Percentiles rank a stretch among this genome's conserved stretches.
Conservation (phyloP, 768 basidiomycete species). For the Lepiota subincarnata region DNA sequence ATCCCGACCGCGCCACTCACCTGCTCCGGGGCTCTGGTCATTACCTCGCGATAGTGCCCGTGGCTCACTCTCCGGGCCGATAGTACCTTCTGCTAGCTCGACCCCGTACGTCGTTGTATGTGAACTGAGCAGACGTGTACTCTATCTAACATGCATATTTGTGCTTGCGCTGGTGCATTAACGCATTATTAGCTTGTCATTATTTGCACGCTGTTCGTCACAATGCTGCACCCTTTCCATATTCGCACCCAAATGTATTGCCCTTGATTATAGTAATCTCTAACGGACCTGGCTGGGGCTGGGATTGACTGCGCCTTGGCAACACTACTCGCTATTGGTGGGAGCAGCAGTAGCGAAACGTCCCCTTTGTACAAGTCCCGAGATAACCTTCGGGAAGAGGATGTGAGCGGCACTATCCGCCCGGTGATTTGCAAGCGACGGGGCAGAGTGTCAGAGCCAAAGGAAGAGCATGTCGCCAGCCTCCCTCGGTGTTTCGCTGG, state of each 20-base stretch:
- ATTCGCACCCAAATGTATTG: no score
- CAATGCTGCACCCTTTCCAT: background rate
- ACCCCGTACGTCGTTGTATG: background rate
- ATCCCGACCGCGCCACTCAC: background rate
- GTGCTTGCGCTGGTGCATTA: background rate
- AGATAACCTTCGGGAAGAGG: background rate
- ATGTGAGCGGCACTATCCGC: background rate
- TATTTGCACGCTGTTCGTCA: background rate
- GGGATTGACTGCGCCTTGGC: no score
- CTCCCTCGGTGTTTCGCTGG: constrained; percentile 1
- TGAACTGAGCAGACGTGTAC: background rate
- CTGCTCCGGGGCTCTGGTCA: background rate
- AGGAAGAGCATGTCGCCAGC: background rate
- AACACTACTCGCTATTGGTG: no score
- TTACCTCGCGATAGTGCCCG: background rate
- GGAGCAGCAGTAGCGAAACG: no score
- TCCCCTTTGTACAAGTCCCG: no score
- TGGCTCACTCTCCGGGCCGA: background rate
- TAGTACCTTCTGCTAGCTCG: background rate
- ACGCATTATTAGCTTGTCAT: background rate
- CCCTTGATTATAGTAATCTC: no score
- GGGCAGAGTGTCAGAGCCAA: background rate
- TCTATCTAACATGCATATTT: background rate
- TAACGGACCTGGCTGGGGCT: no score
- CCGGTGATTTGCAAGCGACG: background rate